phyloP scores from a whole-genome alignment of 2,329 filamentous ascomycete genomes.

The Xylaria sp. region DNA sequence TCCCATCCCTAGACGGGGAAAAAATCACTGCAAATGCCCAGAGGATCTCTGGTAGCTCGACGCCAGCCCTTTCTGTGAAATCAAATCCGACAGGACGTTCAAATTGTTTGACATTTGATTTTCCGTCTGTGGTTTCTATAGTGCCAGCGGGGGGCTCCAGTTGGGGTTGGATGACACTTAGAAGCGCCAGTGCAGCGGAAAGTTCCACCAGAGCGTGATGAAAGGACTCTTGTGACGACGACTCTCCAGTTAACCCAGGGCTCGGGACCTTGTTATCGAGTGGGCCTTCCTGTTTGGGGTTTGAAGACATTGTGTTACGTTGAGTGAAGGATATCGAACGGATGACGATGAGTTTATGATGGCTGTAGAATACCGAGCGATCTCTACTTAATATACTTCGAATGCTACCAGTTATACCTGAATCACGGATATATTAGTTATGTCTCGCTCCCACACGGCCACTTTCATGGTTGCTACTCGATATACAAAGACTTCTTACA shows the following conservation, averaged over 20 bases:
- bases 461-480: neutral
- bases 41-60: neutral
- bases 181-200: neutral
- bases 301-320: neutral
- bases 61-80: neutral
- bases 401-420: neutral
- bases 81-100: neutral
- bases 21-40: slow-evolving; percentile 16
- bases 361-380: too few species aligned
- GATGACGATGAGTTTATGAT: neutral
- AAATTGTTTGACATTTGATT: neutral
- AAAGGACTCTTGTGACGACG: neutral
- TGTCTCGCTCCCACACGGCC: neutral
- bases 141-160: neutral
- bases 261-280: neutral
- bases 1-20: neutral
- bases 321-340: neutral
- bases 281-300: neutral
- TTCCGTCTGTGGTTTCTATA: too few species aligned
- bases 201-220: neutral
- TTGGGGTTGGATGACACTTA: neutral
- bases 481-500: slow-evolving; percentile 1
- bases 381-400: slow-evolving; percentile 9
- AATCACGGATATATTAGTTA: neutral
- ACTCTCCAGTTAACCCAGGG: neutral